A percentile compares a stretch with the other conserved stretches of the same genome.
phyloP scores from a whole-genome alignment of 108 stramenopile genomes.

The Aurantiochytrium sp. region DNA sequence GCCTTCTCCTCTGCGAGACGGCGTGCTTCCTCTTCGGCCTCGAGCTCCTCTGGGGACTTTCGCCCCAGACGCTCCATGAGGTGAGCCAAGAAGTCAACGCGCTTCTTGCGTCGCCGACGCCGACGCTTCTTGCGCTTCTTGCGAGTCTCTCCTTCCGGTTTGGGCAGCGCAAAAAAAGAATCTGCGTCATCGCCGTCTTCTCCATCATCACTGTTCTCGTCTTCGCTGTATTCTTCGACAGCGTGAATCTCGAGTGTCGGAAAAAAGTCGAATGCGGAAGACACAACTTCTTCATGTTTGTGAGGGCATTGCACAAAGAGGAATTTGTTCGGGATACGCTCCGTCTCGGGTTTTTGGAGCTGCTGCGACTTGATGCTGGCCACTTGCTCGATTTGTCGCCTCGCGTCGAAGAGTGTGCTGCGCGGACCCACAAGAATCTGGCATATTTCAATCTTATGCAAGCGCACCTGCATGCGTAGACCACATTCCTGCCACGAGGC shows the following conservation, averaged over 20 bases:
- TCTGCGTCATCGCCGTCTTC: background rate
- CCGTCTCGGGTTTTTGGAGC: too few species aligned
- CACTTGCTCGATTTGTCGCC: background rate
- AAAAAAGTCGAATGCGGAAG: background rate
- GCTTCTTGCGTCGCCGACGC: background rate
- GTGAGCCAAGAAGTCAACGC: background rate
- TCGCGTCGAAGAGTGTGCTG: background rate
- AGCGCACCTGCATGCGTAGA: background rate
- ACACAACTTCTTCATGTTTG: background rate
- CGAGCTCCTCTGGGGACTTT: background rate
- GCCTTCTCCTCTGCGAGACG: background rate
- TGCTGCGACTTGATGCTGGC: background rate
- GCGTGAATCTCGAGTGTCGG: background rate
- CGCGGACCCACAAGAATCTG: background rate
- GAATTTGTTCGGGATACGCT: background rate
- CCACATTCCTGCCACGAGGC: background rate
- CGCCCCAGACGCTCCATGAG: background rate
- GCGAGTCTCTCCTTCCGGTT: background rate
- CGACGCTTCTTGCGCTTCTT: background rate
- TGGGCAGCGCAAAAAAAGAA: background rate
- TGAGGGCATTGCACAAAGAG: background rate
- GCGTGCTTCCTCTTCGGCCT: background rate
- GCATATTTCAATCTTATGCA: background rate
- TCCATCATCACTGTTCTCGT: background rate
- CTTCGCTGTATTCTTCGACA: background rate